A percentile compares a stretch with the other conserved stretches of the same genome.
phyloP scores from a whole-genome alignment of 2,329 filamentous ascomycete genomes.

The Passalora sequoiae region DNA sequence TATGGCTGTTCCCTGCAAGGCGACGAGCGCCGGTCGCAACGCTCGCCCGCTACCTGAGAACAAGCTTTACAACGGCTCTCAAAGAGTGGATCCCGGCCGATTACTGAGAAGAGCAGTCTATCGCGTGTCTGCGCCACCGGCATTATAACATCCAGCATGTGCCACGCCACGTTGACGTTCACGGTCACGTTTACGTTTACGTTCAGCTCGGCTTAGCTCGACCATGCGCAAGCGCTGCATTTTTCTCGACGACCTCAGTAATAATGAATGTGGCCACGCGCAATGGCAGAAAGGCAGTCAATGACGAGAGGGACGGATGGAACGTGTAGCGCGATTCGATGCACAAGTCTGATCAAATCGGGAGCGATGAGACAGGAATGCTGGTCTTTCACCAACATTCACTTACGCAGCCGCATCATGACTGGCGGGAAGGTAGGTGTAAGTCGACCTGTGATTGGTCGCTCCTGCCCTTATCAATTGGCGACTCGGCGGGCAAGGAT shows the following conservation, averaged over 20 bases:
- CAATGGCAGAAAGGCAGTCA: not conserved
- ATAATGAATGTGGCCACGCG: not conserved
- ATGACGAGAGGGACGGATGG: not conserved
- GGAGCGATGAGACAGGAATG: conserved; percentile 4
- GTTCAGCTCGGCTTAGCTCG: not conserved
- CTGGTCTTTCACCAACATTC: not conserved
- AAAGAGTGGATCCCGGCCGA: conserved; percentile 1
- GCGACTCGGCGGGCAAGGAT: not conserved
- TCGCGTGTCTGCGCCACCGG: conserved; percentile 9
- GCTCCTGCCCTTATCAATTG: conserved; percentile 1
- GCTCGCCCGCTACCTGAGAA: not conserved
- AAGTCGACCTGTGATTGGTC: not conserved
- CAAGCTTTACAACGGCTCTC: conserved; percentile 10
- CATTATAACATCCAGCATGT: not conserved
- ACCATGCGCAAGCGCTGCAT: not conserved
- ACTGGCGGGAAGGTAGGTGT: not conserved
- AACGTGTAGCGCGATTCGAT: not conserved
- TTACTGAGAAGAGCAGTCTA: conserved; percentile 2
- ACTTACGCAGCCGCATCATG: not conserved
- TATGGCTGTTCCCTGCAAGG: no score
- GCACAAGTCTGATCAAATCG: conserved; percentile 4
- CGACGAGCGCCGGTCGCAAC: no score
- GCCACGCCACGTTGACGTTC: not conserved
- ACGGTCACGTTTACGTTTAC: not conserved
- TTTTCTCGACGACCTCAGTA: not conserved